phyloP scores from a whole-genome alignment of 2,329 filamentous ascomycete species.

The Botryotinia narcissicola region DNA sequence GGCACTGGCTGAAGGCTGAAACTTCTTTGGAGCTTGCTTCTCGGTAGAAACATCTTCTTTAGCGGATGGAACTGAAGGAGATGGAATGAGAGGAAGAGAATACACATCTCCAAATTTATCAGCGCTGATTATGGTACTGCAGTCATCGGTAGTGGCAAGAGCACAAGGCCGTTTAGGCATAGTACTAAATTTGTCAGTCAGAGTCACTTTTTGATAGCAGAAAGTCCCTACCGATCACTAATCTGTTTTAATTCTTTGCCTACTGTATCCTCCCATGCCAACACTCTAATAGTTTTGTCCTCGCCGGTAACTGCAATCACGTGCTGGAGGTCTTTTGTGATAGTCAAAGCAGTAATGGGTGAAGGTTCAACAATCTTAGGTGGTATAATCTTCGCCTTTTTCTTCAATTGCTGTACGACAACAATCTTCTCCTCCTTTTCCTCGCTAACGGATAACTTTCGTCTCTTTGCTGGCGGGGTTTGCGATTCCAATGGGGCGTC shows the following conservation, averaged over 20 bases:
- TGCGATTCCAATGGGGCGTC: conserved; percentile 12
- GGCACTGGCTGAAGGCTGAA: conserved; percentile 53
- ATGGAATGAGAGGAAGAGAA: conserved; percentile 67
- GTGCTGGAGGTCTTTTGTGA: conserved; percentile 63
- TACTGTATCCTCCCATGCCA: conserved; percentile 62
- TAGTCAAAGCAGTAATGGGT: conserved; percentile 66
- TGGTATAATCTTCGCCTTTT: conserved; percentile 28
- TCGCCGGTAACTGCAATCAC: conserved; percentile 80
- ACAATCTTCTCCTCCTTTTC: conserved; percentile 19
- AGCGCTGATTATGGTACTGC: conserved; percentile 71
- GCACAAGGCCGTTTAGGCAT: conserved; percentile 91
- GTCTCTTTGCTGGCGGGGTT: conserved; percentile 36
- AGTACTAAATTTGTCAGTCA: conserved; percentile 41
- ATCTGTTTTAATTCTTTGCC: conserved; percentile 54
- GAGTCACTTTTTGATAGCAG: conserved; percentile 7
- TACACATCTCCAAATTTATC: conserved; percentile 99
- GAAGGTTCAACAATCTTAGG: conserved; percentile 49
- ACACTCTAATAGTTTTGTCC: conserved; percentile 86
- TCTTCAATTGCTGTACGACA: conserved; percentile 26
- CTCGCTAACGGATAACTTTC: conserved; percentile 32
- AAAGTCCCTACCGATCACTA: conserved; percentile 62
- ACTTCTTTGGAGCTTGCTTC: conserved; percentile 36
- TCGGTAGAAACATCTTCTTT: conserved; percentile 24
- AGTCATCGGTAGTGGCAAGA: conserved; percentile 66
- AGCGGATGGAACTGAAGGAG: conserved; percentile 22